Percentiles rank a stretch among this genome's conserved stretches.
Evolutionary conservation across 2,329 filamentous ascomycete species (phyloP).

Genomic region (Dactylellina sp.): DNA sequence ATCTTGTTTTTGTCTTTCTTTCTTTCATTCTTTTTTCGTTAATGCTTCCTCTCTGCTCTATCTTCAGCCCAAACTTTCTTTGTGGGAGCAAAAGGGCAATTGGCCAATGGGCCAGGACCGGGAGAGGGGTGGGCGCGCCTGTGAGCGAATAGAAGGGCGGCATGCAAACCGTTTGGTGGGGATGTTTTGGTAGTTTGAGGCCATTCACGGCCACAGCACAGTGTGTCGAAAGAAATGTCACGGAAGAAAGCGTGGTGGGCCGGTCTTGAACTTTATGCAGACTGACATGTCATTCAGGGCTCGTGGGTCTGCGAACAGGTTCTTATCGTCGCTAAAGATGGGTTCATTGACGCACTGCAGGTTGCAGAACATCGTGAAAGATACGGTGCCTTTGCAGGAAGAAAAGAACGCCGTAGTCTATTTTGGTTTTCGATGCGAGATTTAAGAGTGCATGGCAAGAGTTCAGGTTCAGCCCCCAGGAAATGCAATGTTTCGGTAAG

Average conservation of each 20-base stretch:
- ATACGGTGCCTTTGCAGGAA: conserved; percentile 42
- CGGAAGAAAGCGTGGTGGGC: conserved; percentile 38
- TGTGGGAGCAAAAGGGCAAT: conserved; percentile 5
- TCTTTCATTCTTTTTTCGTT: no score
- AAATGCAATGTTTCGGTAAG: neutral
- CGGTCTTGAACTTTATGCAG: conserved; percentile 15
- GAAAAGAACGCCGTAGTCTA: conserved; percentile 5
- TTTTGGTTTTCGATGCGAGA: conserved; percentile 20
- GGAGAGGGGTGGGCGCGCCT: no score
- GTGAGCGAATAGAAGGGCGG: no score
- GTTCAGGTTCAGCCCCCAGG: neutral
- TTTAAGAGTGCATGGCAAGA: no score
- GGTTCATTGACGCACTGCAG: conserved; percentile 30
- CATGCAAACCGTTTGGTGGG: no score
- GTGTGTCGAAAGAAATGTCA: conserved; percentile 20
- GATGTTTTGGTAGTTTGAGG: no score
- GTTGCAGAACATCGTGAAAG: conserved; percentile 25
- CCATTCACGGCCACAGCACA: neutral
- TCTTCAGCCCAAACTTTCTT: no score
- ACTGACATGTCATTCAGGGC: conserved; percentile 52
- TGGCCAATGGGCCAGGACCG: conserved; percentile 9
- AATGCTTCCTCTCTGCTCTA: no score
- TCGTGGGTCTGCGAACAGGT: no score
- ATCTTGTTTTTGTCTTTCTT: neutral
- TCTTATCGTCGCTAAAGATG: conserved; percentile 2